Conservation (phyloP, 1,284 basidiomycete species). For the Microstroma glucosiphilum region DNA sequence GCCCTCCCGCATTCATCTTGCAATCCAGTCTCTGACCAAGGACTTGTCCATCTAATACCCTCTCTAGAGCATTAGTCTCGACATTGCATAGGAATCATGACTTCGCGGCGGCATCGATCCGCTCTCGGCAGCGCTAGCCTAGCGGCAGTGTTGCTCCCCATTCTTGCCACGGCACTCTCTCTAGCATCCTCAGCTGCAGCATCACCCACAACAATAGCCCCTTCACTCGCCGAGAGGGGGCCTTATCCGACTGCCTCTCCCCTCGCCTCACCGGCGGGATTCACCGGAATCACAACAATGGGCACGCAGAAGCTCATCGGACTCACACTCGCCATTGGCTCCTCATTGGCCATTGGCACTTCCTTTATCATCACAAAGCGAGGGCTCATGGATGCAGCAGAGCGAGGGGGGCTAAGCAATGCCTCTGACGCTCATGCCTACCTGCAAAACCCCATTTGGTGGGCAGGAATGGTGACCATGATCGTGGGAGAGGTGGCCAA, state of each 20-base stretch:
- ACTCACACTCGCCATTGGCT: conserved; percentile 45
- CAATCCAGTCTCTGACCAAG: no score
- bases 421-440: conserved; percentile 57
- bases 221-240: neutral
- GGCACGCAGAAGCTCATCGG: conserved; percentile 45
- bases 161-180: neutral
- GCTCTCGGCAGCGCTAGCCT: no score
- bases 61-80: no score
- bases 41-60: no score
- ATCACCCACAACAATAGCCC: neutral
- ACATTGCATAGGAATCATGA: no score
- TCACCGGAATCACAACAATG: conserved; percentile 2
- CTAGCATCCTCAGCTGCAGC: neutral
- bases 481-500: conserved; percentile 64
- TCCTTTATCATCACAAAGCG: conserved; percentile 50
- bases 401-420: conserved; percentile 29
- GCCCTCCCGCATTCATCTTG: no score
- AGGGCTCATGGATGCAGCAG: conserved; percentile 49
- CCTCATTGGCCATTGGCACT: conserved; percentile 47
- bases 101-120: no score
- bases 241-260: neutral
- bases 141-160: neutral
- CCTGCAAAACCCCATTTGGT: conserved; percentile 91
- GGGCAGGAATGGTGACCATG: conserved; percentile 84
- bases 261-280: neutral